phyloP scores from a whole-genome alignment of 495 filamentous ascomycete genomes.

The Lasiosphaeria ovina region DNA sequence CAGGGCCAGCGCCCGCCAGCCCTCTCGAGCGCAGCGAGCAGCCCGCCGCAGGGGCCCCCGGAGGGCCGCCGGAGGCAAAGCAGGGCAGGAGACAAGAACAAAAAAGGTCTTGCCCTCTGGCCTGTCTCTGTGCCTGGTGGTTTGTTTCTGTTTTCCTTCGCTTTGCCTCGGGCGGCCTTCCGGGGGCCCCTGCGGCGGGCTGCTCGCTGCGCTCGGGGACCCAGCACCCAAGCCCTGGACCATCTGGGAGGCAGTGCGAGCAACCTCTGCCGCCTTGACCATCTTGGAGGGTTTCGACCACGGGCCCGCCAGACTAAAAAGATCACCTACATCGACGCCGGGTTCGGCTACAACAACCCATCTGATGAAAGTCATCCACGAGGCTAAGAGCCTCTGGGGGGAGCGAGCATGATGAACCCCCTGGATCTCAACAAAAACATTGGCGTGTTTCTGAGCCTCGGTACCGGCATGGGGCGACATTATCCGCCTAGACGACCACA shows the following conservation, averaged over 20 bases:
- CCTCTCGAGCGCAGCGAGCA: too few species aligned
- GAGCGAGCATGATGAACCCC: neutral
- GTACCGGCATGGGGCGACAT: slow-evolving; percentile 1
- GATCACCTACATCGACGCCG: neutral
- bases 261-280: neutral
- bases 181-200: too few species aligned
- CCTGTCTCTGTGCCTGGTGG: too few species aligned
- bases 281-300: neutral
- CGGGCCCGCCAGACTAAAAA: neutral
- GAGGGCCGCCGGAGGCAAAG: too few species aligned
- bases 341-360: slow-evolving; percentile 1
- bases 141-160: too few species aligned
- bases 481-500: neutral
- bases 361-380: neutral
- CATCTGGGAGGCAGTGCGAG: neutral
- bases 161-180: too few species aligned
- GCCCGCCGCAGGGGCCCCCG: too few species aligned
- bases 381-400: slow-evolving; percentile 1
- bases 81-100: too few species aligned
- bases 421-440: neutral
- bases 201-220: too few species aligned
- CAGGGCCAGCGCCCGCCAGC: too few species aligned
- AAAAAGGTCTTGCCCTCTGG: too few species aligned
- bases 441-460: neutral
- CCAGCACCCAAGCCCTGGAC: neutral